Base-by-base conservation (phyloP, 441 rosid species). In the Mallotus japonicus region DNA sequence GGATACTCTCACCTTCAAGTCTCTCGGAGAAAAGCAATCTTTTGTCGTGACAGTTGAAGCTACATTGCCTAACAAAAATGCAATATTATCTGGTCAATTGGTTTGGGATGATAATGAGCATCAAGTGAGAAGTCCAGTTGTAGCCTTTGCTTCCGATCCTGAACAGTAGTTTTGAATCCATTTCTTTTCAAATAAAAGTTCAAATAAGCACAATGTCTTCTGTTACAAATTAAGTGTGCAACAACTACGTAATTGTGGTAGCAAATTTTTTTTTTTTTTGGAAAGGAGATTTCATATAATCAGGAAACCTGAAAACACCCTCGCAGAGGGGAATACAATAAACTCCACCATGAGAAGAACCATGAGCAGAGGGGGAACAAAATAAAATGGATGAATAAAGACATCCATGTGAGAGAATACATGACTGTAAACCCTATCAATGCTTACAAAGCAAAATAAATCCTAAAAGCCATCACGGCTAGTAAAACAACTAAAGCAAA, bases 61-160 rank as follows among this genome's bases (percentile, higher is more conserved):
- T 6, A n/a, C 53, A 1, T 3, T 78, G 47, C 73, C 14, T 50
- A 14, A 13, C 6, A 9, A 7, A 0, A 11, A 22, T 10, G 0
- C 57, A 3, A 24, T 54, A 65, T 9, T 74, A 47, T 80, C 92
- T 4, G 85, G 73, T 50, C 72, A 82, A 8, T 68, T 89, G 80
- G 73, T 76, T 15, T 89, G 92, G 91, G 76, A 77, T 63, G 88
- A 88, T 73, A 87, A 86, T 0, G 59, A 56, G 22, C 85, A 85
- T 72, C 67, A 42, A 68, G 89, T 89, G 17, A 86, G 85, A 69
- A 91, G 92, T n/a, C 94, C 90, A 0, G 72, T 88, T 40, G 86
- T 88, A 40, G 84, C 82, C n/a, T 85, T 75, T 64, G 40, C 61
- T 57, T 13, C 56, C 7, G 15, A 69, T 56, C 58, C 44, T 49